Evolutionary conservation across 371 early-diverging fungal genomes (phyloP).

Genomic region (Blastocladiella emersonii): DNA sequence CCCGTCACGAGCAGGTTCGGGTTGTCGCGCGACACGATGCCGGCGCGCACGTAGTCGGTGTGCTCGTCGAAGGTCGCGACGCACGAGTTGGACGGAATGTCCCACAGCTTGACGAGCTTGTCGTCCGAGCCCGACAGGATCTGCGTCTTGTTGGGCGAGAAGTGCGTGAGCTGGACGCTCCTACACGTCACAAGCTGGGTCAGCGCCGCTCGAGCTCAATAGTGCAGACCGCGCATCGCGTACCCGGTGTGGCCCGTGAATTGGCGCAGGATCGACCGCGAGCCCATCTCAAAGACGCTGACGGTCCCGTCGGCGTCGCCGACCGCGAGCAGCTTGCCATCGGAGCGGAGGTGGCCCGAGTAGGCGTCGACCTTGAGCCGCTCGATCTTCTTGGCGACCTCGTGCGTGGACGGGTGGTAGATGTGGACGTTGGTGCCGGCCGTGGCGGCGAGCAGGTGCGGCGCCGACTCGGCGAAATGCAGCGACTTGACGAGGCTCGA

Average conservation of each 20-base stretch:
- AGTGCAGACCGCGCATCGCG: no score
- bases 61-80: constrained; percentile 56
- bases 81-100: constrained; percentile 19
- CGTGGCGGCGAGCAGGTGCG: constrained; percentile 78
- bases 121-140: constrained; percentile 35
- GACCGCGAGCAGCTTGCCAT: constrained; percentile 81
- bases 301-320: constrained; percentile 82
- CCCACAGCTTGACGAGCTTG: constrained; percentile 38
- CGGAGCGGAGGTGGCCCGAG: constrained; percentile 60
- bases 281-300: constrained; percentile 62
- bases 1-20: constrained; percentile 70
- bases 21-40: constrained; percentile 54
- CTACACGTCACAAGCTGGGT: constrained; percentile 20
- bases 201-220: no score
- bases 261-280: constrained; percentile 74
- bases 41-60: constrained; percentile 77
- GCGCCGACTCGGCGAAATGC: constrained; percentile 66
- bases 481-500: constrained; percentile 68
- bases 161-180: constrained; percentile 67
- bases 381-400: constrained; percentile 70
- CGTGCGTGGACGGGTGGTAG: constrained; percentile 65
- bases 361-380: constrained; percentile 81
- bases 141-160: constrained; percentile 59
- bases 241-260: constrained; percentile 68
- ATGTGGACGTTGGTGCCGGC: constrained; percentile 81